Percentiles rank a stretch among this genome's conserved stretches.
Conservation (phyloP, 225 moss, liverwort and hornwort species). For the Straminergon stramineum region DNA sequence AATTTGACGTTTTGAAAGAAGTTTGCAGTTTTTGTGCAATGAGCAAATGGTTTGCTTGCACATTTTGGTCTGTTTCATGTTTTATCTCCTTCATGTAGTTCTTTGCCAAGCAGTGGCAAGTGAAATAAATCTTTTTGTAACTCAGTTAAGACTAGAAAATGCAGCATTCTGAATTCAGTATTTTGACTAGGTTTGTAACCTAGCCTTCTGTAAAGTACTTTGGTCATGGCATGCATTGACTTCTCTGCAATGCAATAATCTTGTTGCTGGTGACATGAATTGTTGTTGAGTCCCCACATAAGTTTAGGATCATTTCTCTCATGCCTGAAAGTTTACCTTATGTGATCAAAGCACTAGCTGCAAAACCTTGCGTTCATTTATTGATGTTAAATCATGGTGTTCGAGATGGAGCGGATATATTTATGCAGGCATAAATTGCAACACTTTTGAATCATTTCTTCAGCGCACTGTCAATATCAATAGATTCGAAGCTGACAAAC, state of each 20-base stretch:
- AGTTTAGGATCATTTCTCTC: background rate
- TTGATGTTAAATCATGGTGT: too few relatives aligned
- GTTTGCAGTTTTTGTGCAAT: background rate
- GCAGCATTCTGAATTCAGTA: too few relatives aligned
- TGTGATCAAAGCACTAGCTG: background rate
- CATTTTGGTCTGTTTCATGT: background rate
- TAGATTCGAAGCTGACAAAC: too few relatives aligned
- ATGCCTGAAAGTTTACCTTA: background rate
- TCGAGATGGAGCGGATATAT: too few relatives aligned
- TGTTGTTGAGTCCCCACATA: background rate
- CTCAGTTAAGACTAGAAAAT: too few relatives aligned
- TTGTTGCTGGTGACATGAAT: background rate
- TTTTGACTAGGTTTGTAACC: background rate
- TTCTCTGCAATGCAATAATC: background rate
- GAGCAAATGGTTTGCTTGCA: background rate
- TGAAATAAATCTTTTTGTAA: background rate
- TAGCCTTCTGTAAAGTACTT: background rate
- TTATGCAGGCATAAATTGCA: too few relatives aligned
- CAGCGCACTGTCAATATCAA: too few relatives aligned
- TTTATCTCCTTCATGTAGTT: background rate
- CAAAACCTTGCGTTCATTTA: background rate
- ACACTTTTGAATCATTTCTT: too few relatives aligned
- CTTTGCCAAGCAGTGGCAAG: background rate
- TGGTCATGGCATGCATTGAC: background rate
- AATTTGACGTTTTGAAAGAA: background rate